Base-by-base conservation (phyloP, 306 rosid genomes). In the Oemleria cerasiformis region DNA sequence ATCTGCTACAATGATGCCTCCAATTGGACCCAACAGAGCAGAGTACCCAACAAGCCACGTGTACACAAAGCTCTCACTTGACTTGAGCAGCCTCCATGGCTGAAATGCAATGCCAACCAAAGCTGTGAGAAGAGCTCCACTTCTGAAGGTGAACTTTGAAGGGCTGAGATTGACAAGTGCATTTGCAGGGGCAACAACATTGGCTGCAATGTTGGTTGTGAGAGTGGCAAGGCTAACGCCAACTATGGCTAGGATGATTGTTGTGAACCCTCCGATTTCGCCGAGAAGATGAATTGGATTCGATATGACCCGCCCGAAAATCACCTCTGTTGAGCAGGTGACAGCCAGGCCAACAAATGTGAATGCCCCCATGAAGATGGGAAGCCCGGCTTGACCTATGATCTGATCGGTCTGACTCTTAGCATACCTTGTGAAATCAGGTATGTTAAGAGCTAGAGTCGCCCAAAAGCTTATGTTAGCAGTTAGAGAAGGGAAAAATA, bases 381-480 rank as follows among this genome's bases (percentile, higher is more conserved):
- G 98, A 50, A 93, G 93, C 55, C 98, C 97, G 1, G 77, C 65
- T 36, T 93, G 98, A 66, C 98, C 98, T n/a, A 90, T 21, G 36
- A 88, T 47, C 75, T 93, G 98, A 75, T 88, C 98, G 0, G 74
- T 78, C 47, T 93, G 96, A 68, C 73, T 73, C 78, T 82, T 88
- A 0, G 96, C 92, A 20, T 86, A 93, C 17, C 97, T 75, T 12
- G 98, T 90, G 47, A 93, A 93, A 82, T 93, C 97, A 1, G 96
- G 96, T 38, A 93, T 93, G 82, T 93, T 93, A 4, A 93, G 84
- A 63, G 98, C 96, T 40, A 93, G 30, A 65, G 97, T 74, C 17
- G 96, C 89, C 98, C 97, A 93, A 50, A 90, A 93, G 77, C 97
- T 87, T 67, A 93, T 91, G 51, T 90, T 93, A 1, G 98, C 97